Base-by-base conservation (phyloP, 1,284 basidiomycete species). In the Puccinia coronata region DNA sequence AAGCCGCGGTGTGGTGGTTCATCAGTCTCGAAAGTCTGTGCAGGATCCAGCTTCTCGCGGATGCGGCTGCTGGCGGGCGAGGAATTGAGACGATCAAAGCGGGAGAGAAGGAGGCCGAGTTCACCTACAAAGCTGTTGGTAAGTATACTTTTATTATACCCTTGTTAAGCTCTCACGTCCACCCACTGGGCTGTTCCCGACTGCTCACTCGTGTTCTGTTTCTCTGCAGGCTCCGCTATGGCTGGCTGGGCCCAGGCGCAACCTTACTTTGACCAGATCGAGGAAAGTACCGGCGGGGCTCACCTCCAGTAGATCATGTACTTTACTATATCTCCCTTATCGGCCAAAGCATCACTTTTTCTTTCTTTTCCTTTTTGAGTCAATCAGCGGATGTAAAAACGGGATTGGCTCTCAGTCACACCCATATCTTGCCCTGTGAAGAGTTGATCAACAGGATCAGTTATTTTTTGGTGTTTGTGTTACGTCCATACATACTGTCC, bases 231-330 rank as follows among this genome's bases (percentile, higher is more conserved):
- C 55, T 82, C 82, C 61, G 83, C 84, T 59, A 73, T 77, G 51
- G 83, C 84, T 0, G 82, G 83, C n/a, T 83, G 83, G 16, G 84
- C 84, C 81, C 83, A 84, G 61, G 84, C 84, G 31, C 83, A 84
- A 47, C 84, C 84, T 63, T 85, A 84, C 83, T 85, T 84, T 82
- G 82, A 84, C 67, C 82, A 82, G 53, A 81, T 84, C 70, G 83
- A 84, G 25, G 81, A 82, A 39, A 81, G 83, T 49, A 84, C 83
- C 82, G 83, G 83, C 75, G 83, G 83, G 57, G 82, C 84, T 12
- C 84, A 84, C 82, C 57, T 63, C 31, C 49, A 63, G 57, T 78
- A 28, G 31, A 61, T n/a, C 43, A 43, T 11, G 18, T 65, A 9
- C 39, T 63, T 63, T 36, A n/a, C 31, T 12, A 23, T 9, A 36